Conservation (phyloP, 495 filamentous ascomycete species). For the Penicillium angulare region DNA sequence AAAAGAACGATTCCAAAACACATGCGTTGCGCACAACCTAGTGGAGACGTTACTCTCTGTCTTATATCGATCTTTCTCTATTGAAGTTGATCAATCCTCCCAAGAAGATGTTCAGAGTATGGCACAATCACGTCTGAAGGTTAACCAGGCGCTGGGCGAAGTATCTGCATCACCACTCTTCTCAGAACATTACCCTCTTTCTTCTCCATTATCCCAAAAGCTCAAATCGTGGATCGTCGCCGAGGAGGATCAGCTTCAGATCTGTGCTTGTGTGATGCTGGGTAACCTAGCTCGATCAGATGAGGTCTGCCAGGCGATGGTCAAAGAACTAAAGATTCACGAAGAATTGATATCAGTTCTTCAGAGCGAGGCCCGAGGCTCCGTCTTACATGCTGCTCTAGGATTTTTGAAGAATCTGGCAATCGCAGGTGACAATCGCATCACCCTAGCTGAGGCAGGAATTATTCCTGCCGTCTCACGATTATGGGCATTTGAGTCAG, state of each 20-base stretch:
- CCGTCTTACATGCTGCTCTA: slow-evolving; percentile 63
- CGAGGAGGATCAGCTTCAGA: slow-evolving; percentile 57
- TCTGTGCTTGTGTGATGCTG: slow-evolving; percentile 72
- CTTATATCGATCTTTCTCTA: slow-evolving; percentile 29
- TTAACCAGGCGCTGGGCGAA: slow-evolving; percentile 61
- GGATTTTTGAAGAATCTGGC: slow-evolving; percentile 81
- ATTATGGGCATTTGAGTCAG: slow-evolving; percentile 58
- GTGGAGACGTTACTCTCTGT: slow-evolving; percentile 32
- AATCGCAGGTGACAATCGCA: slow-evolving; percentile 63
- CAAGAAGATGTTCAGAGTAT: slow-evolving; percentile 52
- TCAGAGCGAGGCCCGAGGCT: slow-evolving; percentile 38
- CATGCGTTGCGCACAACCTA: slow-evolving; percentile 36
- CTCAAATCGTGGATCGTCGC: slow-evolving; percentile 55
- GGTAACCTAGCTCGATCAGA: slow-evolving; percentile 78
- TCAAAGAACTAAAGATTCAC: slow-evolving; percentile 53
- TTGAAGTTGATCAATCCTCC: slow-evolving; percentile 26
- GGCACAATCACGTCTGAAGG: slow-evolving; percentile 50
- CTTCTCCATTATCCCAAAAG: slow-evolving; percentile 46
- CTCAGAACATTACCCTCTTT: slow-evolving; percentile 46
- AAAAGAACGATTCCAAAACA: slow-evolving; percentile 39
- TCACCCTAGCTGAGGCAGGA: slow-evolving; percentile 52
- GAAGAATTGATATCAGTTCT: slow-evolving; percentile 55
- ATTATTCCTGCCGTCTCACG: slow-evolving; percentile 54
- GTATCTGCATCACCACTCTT: slow-evolving; percentile 61
- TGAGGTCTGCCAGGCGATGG: slow-evolving; percentile 56